Evolutionary conservation across 208 protist genomes (phyloP).

Genomic region (Acanthamoeba healyi): DNA sequence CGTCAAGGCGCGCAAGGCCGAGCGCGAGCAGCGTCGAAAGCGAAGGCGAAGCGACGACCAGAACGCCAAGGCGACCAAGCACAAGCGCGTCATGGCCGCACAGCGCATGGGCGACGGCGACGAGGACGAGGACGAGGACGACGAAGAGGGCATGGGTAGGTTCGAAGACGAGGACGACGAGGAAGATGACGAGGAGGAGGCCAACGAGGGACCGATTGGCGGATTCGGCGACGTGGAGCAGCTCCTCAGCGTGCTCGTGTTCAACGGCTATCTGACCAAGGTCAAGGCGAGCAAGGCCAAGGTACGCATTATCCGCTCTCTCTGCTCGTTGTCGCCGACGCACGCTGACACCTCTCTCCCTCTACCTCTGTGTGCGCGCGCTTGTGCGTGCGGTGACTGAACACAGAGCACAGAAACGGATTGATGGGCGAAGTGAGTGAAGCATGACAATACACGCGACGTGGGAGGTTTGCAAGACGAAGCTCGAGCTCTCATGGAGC

Average conservation of each 20-base stretch:
- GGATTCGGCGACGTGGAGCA: neutral
- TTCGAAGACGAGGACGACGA: neutral
- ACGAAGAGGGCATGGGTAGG: neutral
- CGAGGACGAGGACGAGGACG: neutral
- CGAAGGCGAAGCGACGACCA: neutral
- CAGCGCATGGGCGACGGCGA: neutral
- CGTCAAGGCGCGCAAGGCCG: constrained; percentile 29
- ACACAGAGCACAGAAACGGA: too few species aligned
- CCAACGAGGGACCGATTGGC: neutral
- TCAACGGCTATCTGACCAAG: constrained; percentile 33
- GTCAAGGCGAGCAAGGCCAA: neutral
- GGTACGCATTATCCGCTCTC: too few species aligned
- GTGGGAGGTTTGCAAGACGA: too few species aligned
- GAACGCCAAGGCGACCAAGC: neutral
- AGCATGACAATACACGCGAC: too few species aligned
- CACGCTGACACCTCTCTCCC: too few species aligned
- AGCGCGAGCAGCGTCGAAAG: neutral
- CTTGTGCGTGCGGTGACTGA: too few species aligned
- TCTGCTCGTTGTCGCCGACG: neutral
- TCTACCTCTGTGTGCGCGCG: too few species aligned
- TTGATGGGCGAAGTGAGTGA: too few species aligned
- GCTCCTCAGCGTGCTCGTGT: neutral
- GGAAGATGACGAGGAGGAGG: neutral
- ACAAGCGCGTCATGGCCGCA: neutral
- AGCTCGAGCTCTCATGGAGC: too few species aligned